Base-by-base conservation (phyloP, 495 filamentous ascomycete genomes). In the Oleoguttula mirabilis region DNA sequence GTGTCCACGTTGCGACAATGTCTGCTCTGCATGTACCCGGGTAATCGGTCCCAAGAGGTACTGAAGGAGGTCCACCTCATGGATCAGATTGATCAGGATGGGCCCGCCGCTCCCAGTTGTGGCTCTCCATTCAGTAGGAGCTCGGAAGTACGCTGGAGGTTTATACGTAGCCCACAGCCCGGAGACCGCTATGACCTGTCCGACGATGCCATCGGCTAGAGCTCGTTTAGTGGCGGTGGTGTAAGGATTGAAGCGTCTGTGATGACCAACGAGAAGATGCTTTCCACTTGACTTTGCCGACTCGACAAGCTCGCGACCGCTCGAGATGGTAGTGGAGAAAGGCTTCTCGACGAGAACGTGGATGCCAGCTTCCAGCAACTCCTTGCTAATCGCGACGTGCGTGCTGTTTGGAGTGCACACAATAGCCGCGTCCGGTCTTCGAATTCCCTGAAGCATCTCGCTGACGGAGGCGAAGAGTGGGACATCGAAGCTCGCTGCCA, bases 311-410 rank as follows among this genome's bases (percentile, higher is more conserved):
- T 51, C 55, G 3, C 55, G 56, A 1, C 61, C 67, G 17, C 56
- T 60, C n/a, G 52, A 55, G n/a, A 70, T 55, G 25, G 59, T 59
- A 4, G 69, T 64, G 30, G 66, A 66, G 21, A 77, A 56, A 3
- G 74, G 74, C 41, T 77, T 77, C 52, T 77, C 74, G 25, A 77
- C 62, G 16, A 79, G 62, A 14, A 76, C 60, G 48, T 74, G 67
- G 28, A 77, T 58, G 1, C 66, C 68, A 10, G 53, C 62, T 0
- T 60, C 47, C 11, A 75, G 61, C 10, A 76, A 64, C 30, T 70
- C 61, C 16, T 67, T 65, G 4, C 70, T 55, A 11, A 76, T 44
- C 10, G 65, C 43, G 16, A 74, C 71, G 48, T 77, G 74, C 1
- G 68, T 71, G 52, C 68, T 59, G 45, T 77, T 79, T 4, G 75